Evolutionary conservation across 495 filamentous ascomycete species (phyloP), one percentile per base, ranked within the genome.

Genomic region (Thozetella sp.): DNA sequence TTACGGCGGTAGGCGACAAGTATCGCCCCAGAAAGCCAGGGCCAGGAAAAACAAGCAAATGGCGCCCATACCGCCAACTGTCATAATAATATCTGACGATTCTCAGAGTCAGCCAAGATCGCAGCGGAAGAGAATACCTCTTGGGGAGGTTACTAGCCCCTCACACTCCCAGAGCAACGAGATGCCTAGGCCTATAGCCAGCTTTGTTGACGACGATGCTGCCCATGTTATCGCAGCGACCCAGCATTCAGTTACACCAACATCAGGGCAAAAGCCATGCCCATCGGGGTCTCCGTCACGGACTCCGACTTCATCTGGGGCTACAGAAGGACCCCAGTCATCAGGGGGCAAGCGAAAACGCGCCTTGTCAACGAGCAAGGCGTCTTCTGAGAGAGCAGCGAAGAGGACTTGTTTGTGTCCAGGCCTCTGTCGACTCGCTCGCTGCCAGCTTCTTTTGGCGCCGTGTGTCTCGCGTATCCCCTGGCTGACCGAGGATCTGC

Each of bases 401-500:
- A 19, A 52, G 1, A 22, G 30, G 15, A 11, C 15, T 17, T 30
- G 23, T 1, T 53, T 22, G 23, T 77, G 72, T 58, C 37, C 17
- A 3, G 50, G 57, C 23, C 30, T 67, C 27, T 82, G 79, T 55
- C 58, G 60, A 2, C 58, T 82, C 9, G 48, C 56, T 3, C 66
- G 63, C 22, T 79, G 66, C 55, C 71, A 76, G 2, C 67, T 84
- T 56, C 58, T 83, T 4, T 67, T 84, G 2, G 63, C 76, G 0
- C 81, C 80, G 0, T 82, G 74, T 55, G 75, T 83, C 17, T 60
- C 80, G 4, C 55, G 61, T 11, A 72, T 67, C 20, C 67, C 72
- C 17, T 77, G 65, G 66, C 56, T 83, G 1, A 76, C 71, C 0
- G 77, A 81, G 4, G 72, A 79, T 54, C 58, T 83, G 3, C 69